phyloP scores from a whole-genome alignment of 2,329 filamentous ascomycete genomes.

The Xylariales sp. region DNA sequence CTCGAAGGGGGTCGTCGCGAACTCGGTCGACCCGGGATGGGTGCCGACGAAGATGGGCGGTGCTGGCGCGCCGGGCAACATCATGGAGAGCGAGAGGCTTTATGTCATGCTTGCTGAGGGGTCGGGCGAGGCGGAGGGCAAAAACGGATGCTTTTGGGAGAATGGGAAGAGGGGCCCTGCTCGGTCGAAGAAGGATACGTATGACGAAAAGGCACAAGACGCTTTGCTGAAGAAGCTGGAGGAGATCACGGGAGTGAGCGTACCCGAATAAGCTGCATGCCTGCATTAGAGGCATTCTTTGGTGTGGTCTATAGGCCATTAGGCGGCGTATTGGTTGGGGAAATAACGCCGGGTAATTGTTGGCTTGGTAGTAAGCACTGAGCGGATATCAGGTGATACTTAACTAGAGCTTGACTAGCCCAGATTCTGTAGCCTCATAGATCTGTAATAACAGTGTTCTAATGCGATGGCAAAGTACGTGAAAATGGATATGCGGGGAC shows the following conservation, averaged over 20 bases:
- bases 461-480: too few relatives aligned
- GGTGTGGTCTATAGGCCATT: too few relatives aligned
- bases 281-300: too few relatives aligned
- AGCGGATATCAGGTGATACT: too few relatives aligned
- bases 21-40: constrained; percentile 65
- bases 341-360: too few relatives aligned
- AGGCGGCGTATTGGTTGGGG: too few relatives aligned
- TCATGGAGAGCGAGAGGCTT: constrained; percentile 59
- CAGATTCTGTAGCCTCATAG: too few relatives aligned
- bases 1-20: constrained; percentile 54
- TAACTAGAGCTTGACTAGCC: too few relatives aligned
- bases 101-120: constrained; percentile 61
- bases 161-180: constrained; percentile 44
- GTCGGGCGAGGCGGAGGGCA: constrained; percentile 46
- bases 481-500: too few relatives aligned
- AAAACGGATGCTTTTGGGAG: constrained; percentile 55
- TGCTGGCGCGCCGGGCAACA: constrained; percentile 56
- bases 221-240: constrained; percentile 54
- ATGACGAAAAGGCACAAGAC: constrained; percentile 58
- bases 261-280: constrained; percentile 20
- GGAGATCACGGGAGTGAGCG: constrained; percentile 42
- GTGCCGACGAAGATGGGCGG: constrained; percentile 67
- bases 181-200: constrained; percentile 47
- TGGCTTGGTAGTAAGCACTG: too few relatives aligned
- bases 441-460: too few relatives aligned